phyloP scores from a whole-genome alignment of 768 basidiomycete genomes.

The Chalciporus sphaerocephalus region DNA sequence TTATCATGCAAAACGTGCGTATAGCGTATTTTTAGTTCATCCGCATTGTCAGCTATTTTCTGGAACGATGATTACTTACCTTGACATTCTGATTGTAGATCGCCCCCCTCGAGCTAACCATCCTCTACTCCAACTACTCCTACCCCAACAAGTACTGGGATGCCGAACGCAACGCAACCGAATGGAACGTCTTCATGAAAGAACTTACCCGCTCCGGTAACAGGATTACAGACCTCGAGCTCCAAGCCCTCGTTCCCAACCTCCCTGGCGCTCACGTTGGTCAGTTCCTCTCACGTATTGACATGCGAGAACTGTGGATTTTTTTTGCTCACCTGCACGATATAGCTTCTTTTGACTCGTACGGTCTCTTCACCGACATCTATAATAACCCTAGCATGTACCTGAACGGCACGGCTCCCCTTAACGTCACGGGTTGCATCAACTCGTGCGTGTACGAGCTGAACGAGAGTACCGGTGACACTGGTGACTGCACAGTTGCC shows the following conservation, averaged over 20 bases:
- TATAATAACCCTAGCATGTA: conserved; percentile 46
- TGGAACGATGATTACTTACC: background rate
- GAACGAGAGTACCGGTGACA: conserved; percentile 22
- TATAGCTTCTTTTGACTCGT: conserved; percentile 57
- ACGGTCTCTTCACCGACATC: conserved; percentile 59
- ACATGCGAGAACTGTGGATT: background rate
- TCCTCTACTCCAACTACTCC: conserved; percentile 44
- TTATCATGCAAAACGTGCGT: conserved; percentile 65
- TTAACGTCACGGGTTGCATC: conserved; percentile 53
- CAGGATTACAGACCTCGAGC: conserved; percentile 46
- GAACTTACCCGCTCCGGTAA: conserved; percentile 53
- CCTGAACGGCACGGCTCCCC: conserved; percentile 59
- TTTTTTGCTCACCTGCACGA: background rate
- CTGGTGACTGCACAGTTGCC: conserved; percentile 33
- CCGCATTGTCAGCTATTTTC: too few relatives aligned
- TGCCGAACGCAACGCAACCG: conserved; percentile 47
- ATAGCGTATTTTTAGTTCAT: background rate
- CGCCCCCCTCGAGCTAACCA: conserved; percentile 49
- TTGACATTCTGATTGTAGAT: conserved; percentile 36
- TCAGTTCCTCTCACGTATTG: conserved; percentile 25
- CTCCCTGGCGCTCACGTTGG: conserved; percentile 56
- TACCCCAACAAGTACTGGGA: conserved; percentile 52
- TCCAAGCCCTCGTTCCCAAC: conserved; percentile 44
- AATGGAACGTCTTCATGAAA: conserved; percentile 53
- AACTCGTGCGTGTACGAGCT: conserved; percentile 42